These are phyloP conservation scores for Cruciata laevipes DNA, from an alignment of 257 asterid species.

Conservation along the genomic window DNA sequence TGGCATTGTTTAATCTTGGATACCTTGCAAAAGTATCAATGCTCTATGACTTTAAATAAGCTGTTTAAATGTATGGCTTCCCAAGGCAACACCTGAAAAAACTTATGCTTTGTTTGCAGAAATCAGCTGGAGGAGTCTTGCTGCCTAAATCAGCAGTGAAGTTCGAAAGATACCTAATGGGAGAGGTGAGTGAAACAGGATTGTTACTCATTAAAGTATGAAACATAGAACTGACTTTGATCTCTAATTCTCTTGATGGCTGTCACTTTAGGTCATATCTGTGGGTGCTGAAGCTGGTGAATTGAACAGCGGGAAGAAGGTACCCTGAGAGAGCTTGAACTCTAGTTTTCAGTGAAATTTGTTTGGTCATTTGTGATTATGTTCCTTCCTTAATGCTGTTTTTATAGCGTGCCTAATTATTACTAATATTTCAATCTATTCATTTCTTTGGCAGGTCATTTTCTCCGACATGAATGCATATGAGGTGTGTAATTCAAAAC, in stretches of 20 bases:
- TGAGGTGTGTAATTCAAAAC: conserved; percentile 42
- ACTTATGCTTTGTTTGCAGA: conserved; percentile 34
- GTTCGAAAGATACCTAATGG: conserved; percentile 79
- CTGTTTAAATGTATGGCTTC: background rate
- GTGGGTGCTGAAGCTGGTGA: conserved; percentile 62
- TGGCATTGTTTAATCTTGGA: background rate
- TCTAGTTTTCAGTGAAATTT: too few relatives aligned
- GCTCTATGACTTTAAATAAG: background rate
- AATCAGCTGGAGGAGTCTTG: conserved; percentile 93
- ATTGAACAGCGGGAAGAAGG: conserved; percentile 77
- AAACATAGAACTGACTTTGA: background rate
- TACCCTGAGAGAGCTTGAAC: conserved; percentile 10
- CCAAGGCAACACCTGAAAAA: conserved; percentile 1
- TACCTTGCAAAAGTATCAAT: background rate
- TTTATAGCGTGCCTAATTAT: background rate
- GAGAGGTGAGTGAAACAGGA: conserved; percentile 57
- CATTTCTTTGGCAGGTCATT: conserved; percentile 55
- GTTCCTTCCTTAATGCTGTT: background rate
- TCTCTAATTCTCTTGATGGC: background rate
- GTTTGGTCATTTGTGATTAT: background rate
- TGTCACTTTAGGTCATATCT: conserved; percentile 51
- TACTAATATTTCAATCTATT: too few relatives aligned
- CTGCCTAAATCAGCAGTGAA: conserved; percentile 88
- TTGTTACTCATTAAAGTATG: background rate
- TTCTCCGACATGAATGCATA: conserved; percentile 80